A percentile compares a stretch with the other conserved stretches of the same genome.
Evolutionary conservation across 768 basidiomycete species (phyloP).

Genomic region (Boletus patriciae): DNA sequence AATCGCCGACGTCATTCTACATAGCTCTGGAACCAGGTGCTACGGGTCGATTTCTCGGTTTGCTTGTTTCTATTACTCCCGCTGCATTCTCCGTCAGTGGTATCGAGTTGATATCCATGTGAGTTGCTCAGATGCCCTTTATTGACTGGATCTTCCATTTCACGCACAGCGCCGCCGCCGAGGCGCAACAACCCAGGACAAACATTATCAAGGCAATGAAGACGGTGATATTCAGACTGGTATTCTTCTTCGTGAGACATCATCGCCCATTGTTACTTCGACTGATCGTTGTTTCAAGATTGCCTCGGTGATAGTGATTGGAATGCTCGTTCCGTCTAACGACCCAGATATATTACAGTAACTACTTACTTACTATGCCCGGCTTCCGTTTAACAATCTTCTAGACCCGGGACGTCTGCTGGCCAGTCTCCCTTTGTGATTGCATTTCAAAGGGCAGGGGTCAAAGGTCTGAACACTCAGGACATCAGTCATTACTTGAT

Average conservation of each 20-base stretch:
- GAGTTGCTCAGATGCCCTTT: constrained; percentile 26
- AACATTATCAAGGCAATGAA: constrained; percentile 77
- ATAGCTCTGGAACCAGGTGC: constrained; percentile 24
- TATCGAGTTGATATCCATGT: constrained; percentile 75
- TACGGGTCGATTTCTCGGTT: constrained; percentile 21
- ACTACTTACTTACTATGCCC: constrained; percentile 4
- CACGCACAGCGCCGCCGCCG: constrained; percentile 60
- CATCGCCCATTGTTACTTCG: not conserved
- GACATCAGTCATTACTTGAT: constrained; percentile 8
- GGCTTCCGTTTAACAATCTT: not conserved
- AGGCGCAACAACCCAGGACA: constrained; percentile 74
- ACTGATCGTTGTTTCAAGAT: constrained; percentile 15
- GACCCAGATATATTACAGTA: constrained; percentile 51
- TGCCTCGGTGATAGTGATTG: constrained; percentile 48
- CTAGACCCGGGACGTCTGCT: constrained; percentile 38
- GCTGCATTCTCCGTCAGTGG: constrained; percentile 74
- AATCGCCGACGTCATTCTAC: not conserved
- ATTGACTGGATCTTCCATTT: constrained; percentile 5
- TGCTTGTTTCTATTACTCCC: constrained; percentile 22
- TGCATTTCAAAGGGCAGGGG: constrained; percentile 69
- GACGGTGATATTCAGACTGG: constrained; percentile 77
- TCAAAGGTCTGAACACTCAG: constrained; percentile 46
- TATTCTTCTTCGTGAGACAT: constrained; percentile 31
- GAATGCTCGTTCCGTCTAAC: constrained; percentile 75
- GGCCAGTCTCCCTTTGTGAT: constrained; percentile 83